phyloP scores from a whole-genome alignment of 305 asterid genomes.

The Andrographis paniculata region DNA sequence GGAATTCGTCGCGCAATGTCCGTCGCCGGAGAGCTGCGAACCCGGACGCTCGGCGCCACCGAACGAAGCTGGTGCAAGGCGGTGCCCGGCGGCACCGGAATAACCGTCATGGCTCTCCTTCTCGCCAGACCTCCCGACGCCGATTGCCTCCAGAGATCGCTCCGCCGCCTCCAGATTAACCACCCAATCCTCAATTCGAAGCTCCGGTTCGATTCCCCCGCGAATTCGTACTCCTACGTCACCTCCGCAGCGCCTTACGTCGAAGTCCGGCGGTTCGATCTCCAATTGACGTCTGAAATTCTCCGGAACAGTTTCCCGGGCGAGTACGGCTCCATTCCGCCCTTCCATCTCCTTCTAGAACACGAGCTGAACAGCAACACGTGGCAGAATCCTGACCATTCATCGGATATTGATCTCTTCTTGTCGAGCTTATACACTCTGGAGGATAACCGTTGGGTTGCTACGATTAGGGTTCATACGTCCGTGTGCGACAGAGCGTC shows the following conservation, averaged over 20 bases:
- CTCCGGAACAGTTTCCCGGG: conserved; percentile 24
- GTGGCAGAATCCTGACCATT: conserved; percentile 38
- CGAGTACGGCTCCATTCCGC: conserved; percentile 23
- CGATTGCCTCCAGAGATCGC: conserved; percentile 37
- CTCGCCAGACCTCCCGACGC: conserved; percentile 37
- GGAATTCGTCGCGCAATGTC: not conserved
- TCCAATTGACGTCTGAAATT: conserved; percentile 45
- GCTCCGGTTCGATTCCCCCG: conserved; percentile 34
- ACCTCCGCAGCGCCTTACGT: conserved; percentile 35
- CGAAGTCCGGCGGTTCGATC: conserved; percentile 52
- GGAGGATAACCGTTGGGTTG: conserved; percentile 28
- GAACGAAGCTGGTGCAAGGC: conserved; percentile 92
- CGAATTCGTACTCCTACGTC: conserved; percentile 45
- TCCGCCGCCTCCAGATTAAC: conserved; percentile 41
- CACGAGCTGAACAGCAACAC: conserved; percentile 57
- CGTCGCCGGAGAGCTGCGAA: not conserved
- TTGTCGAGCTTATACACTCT: conserved; percentile 51
- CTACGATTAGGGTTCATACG: conserved; percentile 64
- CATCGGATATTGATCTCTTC: conserved; percentile 38
- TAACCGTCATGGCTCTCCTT: conserved; percentile 58
- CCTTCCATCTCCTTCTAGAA: conserved; percentile 60
- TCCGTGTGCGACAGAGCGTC: conserved; percentile 64
- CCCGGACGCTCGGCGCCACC: conserved; percentile 51
- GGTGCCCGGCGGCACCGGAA: conserved; percentile 77
- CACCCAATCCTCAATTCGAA: conserved; percentile 76